phyloP scores from a whole-genome alignment of 192 early-diverging fungal species.

The Rhizoclosmatium sp. region DNA sequence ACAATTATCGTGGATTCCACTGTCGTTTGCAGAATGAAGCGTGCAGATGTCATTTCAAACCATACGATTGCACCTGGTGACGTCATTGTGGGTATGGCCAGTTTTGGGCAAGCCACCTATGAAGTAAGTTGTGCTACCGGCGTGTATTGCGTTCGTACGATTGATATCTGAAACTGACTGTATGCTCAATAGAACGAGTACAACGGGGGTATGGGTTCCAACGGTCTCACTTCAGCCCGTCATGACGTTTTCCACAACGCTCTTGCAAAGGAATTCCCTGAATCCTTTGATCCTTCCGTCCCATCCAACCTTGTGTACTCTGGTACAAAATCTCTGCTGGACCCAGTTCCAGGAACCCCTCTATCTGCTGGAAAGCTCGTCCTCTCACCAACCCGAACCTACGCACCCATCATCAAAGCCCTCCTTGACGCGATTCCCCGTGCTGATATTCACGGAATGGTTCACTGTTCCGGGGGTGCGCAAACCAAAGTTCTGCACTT shows the following conservation, averaged over 20 bases:
- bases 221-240: slow-evolving; percentile 3
- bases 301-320: neutral
- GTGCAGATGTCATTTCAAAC: slow-evolving; percentile 1
- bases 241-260: neutral
- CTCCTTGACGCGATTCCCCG: neutral
- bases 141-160: neutral
- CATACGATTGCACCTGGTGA: neutral
- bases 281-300: neutral
- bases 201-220: neutral
- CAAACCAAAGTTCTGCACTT: neutral
- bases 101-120: neutral
- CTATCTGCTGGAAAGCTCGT: neutral
- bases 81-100: neutral
- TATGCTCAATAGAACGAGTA: neutral
- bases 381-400: neutral
- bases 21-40: neutral
- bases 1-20: neutral
- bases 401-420: slow-evolving; percentile 4
- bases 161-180: neutral
- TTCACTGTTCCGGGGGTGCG: neutral
- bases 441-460: slow-evolving; percentile 1
- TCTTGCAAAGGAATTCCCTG: neutral
- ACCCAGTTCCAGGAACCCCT: neutral
- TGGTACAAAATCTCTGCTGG: neutral
- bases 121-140: neutral